Percentiles rank a stretch among this genome's conserved stretches.
Evolutionary conservation across 2,329 filamentous ascomycete species (phyloP).

Genomic region (Westerdykella ornata): DNA sequence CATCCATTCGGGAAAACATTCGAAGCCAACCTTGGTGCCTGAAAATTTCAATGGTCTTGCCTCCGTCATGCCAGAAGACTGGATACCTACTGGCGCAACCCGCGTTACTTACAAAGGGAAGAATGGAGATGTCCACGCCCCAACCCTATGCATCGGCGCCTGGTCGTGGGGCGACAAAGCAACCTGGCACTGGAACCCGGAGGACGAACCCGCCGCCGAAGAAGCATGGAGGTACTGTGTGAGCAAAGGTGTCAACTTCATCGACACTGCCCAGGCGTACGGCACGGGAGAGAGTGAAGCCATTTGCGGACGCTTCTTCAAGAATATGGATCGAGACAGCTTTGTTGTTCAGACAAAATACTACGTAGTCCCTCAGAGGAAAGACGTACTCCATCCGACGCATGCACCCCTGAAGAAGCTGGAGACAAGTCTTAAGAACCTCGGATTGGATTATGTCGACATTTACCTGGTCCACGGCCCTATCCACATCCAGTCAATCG

Average conservation of each 20-base stretch:
- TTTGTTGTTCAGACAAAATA: slow-evolving; percentile 42
- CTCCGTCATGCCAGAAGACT: slow-evolving; percentile 8
- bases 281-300: slow-evolving; percentile 40
- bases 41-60: slow-evolving; percentile 11
- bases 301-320: slow-evolving; percentile 39
- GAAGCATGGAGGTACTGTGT: slow-evolving; percentile 38
- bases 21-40: slow-evolving; percentile 14
- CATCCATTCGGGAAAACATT: slow-evolving; percentile 9
- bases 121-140: slow-evolving; percentile 12
- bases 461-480: slow-evolving; percentile 43
- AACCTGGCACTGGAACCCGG: slow-evolving; percentile 29
- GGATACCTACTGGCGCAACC: slow-evolving; percentile 6
- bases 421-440: slow-evolving; percentile 33
- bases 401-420: slow-evolving; percentile 34
- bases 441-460: slow-evolving; percentile 40
- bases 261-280: slow-evolving; percentile 43
- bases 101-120: slow-evolving; percentile 14
- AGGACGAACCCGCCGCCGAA: slow-evolving; percentile 33
- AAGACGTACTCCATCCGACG: slow-evolving; percentile 29
- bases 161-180: slow-evolving; percentile 22
- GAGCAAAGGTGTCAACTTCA: slow-evolving; percentile 36
- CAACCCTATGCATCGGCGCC: slow-evolving; percentile 17
- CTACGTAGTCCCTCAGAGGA: slow-evolving; percentile 29
- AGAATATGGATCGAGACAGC: slow-evolving; percentile 29
- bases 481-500: slow-evolving; percentile 38